Evolutionary conservation across 495 filamentous ascomycete genomes (phyloP).

Genomic region (Talaromyces adpressus): DNA sequence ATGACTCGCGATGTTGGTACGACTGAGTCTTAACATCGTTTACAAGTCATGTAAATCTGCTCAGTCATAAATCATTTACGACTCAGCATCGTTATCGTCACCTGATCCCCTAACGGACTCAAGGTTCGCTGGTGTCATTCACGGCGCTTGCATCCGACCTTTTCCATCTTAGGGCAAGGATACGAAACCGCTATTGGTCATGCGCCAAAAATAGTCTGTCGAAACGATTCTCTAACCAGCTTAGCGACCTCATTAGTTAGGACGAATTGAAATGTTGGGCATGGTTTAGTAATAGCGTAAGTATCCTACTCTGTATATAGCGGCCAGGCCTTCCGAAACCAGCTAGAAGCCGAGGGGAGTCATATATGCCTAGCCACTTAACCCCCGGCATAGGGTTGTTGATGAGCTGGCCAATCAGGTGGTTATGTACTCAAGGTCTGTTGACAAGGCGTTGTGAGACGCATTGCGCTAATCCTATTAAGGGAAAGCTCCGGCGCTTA

Average conservation of each 20-base stretch:
- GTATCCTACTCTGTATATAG: neutral
- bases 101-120: neutral
- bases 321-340: neutral
- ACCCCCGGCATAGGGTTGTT: neutral
- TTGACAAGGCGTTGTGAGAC: too few relatives aligned
- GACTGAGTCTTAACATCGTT: too few relatives aligned
- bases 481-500: conserved; percentile 1
- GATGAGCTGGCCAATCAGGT: neutral
- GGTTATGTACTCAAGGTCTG: neutral
- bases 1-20: neutral
- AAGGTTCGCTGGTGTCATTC: neutral
- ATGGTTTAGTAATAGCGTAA: neutral
- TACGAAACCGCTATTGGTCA: too few relatives aligned
- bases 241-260: neutral
- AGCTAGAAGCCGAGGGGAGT: neutral
- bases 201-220: too few relatives aligned
- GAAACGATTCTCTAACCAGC: too few relatives aligned
- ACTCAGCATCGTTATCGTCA: neutral
- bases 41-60: too few relatives aligned
- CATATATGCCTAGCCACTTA: neutral
- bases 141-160: neutral
- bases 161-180: neutral
- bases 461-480: neutral
- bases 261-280: neutral
- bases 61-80: too few relatives aligned